Percentiles rank a stretch among this genome's conserved stretches.
These are phyloP conservation scores for Candida sanyaensis DNA, from an alignment of 1,139 yeast genomes.

Conservation along the genomic window DNA sequence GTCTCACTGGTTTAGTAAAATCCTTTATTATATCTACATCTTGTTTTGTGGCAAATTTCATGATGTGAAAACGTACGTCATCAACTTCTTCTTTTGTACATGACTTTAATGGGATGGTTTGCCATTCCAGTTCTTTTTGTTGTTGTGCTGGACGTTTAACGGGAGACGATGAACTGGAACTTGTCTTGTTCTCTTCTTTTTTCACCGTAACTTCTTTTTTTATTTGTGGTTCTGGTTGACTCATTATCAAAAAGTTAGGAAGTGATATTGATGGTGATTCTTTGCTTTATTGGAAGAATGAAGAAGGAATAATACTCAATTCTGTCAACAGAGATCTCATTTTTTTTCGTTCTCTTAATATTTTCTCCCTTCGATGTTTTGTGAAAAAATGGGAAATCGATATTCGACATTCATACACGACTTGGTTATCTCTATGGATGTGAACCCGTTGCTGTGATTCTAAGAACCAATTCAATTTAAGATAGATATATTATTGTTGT, in stretches of 20 bases:
- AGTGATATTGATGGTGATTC: background rate
- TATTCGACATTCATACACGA: too few species aligned
- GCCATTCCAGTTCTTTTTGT: conserved; percentile 38
- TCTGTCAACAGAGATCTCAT: background rate
- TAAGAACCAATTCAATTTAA: too few species aligned
- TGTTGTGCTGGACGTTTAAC: conserved; percentile 14
- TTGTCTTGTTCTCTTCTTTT: conserved; percentile 17
- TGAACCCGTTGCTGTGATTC: too few species aligned
- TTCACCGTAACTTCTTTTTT: conserved; percentile 30
- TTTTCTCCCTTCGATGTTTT: background rate
- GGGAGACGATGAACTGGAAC: background rate
- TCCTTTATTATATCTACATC: conserved; percentile 69
- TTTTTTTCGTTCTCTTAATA: background rate
- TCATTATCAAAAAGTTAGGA: conserved; percentile 16
- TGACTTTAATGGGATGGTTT: conserved; percentile 71
- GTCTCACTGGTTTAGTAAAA: conserved; percentile 78
- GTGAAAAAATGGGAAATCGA: background rate
- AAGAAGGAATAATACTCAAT: background rate
- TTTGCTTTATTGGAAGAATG: background rate
- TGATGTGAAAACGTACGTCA: conserved; percentile 75
- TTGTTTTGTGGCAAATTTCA: conserved; percentile 76
- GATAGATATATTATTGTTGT: too few species aligned
- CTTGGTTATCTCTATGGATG: too few species aligned
- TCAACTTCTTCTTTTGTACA: conserved; percentile 72
- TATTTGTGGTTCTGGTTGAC: conserved; percentile 26